These are phyloP conservation scores for Erythrobasidium yunnanense DNA, from an alignment of 768 basidiomycete genomes.

Conservation along the genomic window DNA sequence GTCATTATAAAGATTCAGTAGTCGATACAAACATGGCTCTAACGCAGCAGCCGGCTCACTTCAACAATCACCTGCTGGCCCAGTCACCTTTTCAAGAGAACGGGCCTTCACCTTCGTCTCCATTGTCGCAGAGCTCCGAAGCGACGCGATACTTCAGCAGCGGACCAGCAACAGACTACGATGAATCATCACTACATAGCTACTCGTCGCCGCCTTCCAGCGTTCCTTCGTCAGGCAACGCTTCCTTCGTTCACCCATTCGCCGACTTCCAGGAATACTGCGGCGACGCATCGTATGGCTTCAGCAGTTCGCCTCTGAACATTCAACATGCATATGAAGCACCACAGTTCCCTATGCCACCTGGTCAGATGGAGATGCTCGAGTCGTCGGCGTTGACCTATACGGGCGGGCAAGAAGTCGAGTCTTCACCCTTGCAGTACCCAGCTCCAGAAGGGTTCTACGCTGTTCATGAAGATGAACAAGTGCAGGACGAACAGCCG, in stretches of 20 bases:
- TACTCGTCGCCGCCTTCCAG: slow-evolving; percentile 24
- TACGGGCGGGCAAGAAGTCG: too few relatives aligned
- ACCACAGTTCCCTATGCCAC: too few relatives aligned
- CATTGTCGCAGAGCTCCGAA: slow-evolving; percentile 3
- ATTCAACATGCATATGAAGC: not conserved
- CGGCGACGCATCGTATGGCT: not conserved
- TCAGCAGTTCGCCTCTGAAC: not conserved
- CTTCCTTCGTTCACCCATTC: not conserved
- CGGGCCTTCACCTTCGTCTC: not conserved
- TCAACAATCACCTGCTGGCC: slow-evolving; percentile 13
- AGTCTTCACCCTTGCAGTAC: too few relatives aligned
- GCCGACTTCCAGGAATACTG: slow-evolving; percentile 1
- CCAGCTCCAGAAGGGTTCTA: too few relatives aligned
- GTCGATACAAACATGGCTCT: not conserved
- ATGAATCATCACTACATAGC: not conserved
- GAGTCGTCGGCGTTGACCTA: too few relatives aligned
- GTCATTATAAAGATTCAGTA: too few relatives aligned
- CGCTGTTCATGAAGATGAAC: not conserved
- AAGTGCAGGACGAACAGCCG: not conserved
- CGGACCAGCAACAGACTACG: slow-evolving; percentile 1
- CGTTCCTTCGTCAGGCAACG: slow-evolving; percentile 5
- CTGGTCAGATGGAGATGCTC: too few relatives aligned
- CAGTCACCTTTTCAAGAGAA: slow-evolving; percentile 17
- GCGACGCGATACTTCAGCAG: slow-evolving; percentile 13
- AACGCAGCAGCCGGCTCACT: not conserved